Evolutionary conservation across 768 basidiomycete species (phyloP), one percentile per base, ranked within the genome.

Genomic region (Cystobasidium onofrii): DNA sequence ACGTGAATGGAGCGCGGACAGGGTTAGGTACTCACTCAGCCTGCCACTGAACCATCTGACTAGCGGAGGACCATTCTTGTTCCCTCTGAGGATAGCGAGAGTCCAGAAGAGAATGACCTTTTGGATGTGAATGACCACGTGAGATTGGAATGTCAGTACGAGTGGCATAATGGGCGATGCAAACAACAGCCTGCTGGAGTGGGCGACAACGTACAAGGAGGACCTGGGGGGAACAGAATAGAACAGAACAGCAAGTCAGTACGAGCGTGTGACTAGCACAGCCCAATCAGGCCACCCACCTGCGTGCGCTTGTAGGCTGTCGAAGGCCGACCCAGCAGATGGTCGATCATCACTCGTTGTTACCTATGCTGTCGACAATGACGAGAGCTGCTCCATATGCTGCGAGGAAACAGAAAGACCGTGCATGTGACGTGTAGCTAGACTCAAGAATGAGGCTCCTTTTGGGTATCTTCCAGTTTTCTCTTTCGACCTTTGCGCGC

Each of bases 51-150:
- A 61, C 69, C 69, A 71, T 25, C 69, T 52, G 18, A 71, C 55
- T 7, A 71, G 15, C 12, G 86, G 84, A 0, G 90, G 90, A 34
- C 87, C 88, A 1, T 84, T 83, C 0, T 86, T 83, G 76, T 85
- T 86, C 1, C 90, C 90, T 13, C 85, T 84, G n/a, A 86, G 78
- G 64, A 97, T 88, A 34, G 89, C 83, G 88, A 89, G 91, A 64
- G 89, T 77, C 92, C 93, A 96, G 82, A 96, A 95, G 81, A 91
- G 69, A 20, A 71, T 52, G 52, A 71, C 69, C 69, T 71, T 20
- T 17, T 7, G 17, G 6, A 27, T 60, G 10, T 65, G 44, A 41
- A 4, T n/a, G 46, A 4, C 46, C 46, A 50, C 46, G 46, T 50
- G 46, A 50, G n/a, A 50, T 39, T 50, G 46, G 46, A 50, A 50